phyloP scores from a whole-genome alignment of 169 alveolate genomes.

The Plasmodium malariae region DNA sequence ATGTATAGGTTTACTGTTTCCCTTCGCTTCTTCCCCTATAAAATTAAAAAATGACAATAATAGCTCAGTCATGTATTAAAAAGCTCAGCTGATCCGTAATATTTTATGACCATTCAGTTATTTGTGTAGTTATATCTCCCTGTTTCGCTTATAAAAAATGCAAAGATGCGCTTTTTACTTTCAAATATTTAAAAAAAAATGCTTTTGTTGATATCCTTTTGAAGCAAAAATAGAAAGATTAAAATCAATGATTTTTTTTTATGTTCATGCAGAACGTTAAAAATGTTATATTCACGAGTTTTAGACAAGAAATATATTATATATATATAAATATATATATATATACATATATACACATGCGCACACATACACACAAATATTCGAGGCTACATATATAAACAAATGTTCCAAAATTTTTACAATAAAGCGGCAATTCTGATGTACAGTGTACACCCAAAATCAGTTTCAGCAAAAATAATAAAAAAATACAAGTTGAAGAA shows the following conservation, averaged over 20 bases:
- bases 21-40: neutral
- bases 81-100: neutral
- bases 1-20: neutral
- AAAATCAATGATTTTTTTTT: neutral
- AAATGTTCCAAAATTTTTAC: neutral
- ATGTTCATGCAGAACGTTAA: too few species aligned
- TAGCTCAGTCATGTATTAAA: neutral
- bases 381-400: neutral
- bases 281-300: too few species aligned
- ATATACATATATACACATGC: too few species aligned
- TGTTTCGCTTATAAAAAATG: neutral
- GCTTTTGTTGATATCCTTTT: neutral
- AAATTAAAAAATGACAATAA: neutral
- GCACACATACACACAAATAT: too few species aligned
- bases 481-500: conserved; percentile 4
- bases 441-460: neutral
- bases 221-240: neutral
- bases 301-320: too few species aligned
- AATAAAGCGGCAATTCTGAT: neutral
- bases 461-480: neutral
- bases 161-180: neutral
- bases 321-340: too few species aligned
- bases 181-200: too few species aligned
- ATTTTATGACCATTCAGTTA: neutral
- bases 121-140: neutral